These are phyloP conservation scores for Gastrodia elata DNA, from an alignment of 106 monocot species.

Conservation along the genomic window DNA sequence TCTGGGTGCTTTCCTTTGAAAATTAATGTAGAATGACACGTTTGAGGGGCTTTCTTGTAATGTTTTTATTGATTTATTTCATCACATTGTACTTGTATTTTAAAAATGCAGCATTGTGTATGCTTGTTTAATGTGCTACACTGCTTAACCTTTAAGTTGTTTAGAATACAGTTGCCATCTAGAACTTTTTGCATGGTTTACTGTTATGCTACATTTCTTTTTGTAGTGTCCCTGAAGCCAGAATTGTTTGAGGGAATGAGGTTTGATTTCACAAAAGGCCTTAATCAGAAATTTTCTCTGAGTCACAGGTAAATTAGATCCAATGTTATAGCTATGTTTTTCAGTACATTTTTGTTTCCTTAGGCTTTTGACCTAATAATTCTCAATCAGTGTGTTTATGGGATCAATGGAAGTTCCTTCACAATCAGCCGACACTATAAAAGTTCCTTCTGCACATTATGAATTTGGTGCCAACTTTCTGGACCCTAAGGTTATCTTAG, in stretches of 20 bases:
- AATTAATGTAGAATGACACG: too few species aligned
- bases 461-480: constrained; percentile 98
- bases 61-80: background rate
- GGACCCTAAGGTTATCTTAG: constrained; percentile 65
- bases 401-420: constrained; percentile 87
- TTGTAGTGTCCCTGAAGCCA: constrained; percentile 93
- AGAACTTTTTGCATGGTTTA: background rate
- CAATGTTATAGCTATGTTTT: background rate
- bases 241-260: constrained; percentile 91
- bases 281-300: constrained; percentile 91
- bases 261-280: constrained; percentile 92
- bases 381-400: constrained; percentile 72
- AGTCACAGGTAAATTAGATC: constrained; percentile 66
- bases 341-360: background rate
- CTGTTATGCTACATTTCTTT: background rate
- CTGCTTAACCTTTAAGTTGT: background rate
- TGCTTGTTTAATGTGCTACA: background rate
- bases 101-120: background rate
- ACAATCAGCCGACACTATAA: constrained; percentile 62
- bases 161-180: background rate
- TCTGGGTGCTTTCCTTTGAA: too few species aligned
- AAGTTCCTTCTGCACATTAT: constrained; percentile 88
- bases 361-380: background rate
- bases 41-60: background rate
- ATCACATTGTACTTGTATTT: background rate